These are phyloP conservation scores for Bassia scoparia DNA, from an alignment of 148 eudicot genomes.

Conservation along the genomic window DNA sequence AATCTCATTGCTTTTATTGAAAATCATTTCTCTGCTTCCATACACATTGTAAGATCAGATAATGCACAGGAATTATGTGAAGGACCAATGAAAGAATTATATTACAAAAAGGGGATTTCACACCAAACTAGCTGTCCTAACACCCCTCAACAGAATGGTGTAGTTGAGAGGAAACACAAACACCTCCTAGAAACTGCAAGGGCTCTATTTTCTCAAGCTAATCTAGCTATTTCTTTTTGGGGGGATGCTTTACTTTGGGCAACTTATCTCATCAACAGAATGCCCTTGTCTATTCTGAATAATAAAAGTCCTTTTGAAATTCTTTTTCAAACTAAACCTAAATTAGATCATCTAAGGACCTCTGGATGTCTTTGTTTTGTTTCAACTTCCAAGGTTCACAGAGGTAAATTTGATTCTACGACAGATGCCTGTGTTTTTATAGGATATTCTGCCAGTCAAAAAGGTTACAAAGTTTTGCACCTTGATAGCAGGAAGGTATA, in stretches of 20 bases:
- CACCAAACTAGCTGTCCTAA: constrained; percentile 8
- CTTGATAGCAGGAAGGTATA: neutral
- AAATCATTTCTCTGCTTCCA: neutral
- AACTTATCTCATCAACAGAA: neutral
- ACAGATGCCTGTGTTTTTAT: neutral
- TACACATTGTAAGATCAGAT: neutral
- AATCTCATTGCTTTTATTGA: neutral
- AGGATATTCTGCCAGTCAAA: neutral
- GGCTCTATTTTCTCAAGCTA: neutral
- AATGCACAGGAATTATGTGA: neutral
- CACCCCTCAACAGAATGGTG: constrained; percentile 15
- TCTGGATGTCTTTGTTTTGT: neutral
- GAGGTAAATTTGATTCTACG: neutral
- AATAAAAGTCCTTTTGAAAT: neutral
- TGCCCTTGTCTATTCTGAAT: neutral
- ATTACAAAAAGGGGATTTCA: neutral
- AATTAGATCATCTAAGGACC: neutral
- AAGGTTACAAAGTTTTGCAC: neutral
- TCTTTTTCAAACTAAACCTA: neutral
- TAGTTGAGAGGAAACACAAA: constrained; percentile 14
- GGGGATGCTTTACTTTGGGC: constrained; percentile 1
- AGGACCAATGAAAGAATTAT: neutral
- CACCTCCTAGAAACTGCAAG: neutral
- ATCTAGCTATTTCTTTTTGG: neutral
- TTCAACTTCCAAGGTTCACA: neutral